Conservation (phyloP, 305 asterid species). For the Plantago coronopus region DNA sequence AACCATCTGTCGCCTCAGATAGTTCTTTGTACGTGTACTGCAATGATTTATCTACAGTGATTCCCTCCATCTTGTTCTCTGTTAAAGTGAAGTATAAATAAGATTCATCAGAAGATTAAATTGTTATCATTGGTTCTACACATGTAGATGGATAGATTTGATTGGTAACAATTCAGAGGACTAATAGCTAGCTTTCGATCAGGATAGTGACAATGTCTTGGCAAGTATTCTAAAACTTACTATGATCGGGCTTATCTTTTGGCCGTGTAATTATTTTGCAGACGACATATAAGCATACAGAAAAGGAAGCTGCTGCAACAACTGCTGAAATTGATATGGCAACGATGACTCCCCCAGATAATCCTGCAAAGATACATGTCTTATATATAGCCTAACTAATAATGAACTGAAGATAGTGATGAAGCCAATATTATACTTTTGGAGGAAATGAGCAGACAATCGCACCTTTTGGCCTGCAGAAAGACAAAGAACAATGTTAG, state of each 20-base stretch:
- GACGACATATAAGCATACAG: constrained; percentile 38
- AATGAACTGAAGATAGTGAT: too few species aligned
- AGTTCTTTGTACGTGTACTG: constrained; percentile 65
- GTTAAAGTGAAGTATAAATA: background rate
- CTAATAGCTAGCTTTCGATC: too few species aligned
- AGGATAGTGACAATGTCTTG: too few species aligned
- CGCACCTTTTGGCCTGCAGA: too few species aligned
- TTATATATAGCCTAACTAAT: too few species aligned
- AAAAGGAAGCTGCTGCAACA: constrained; percentile 34
- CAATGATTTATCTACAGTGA: constrained; percentile 71
- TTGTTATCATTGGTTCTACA: constrained; percentile 2
- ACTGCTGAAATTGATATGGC: constrained; percentile 63
- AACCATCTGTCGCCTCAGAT: constrained; percentile 53
- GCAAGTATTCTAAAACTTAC: background rate
- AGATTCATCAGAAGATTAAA: constrained; percentile 30
- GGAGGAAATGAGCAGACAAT: too few species aligned
- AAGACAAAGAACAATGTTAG: too few species aligned
- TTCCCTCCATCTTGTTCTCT: constrained; percentile 36
- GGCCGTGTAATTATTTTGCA: constrained; percentile 15
- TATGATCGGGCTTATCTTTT: constrained; percentile 27
- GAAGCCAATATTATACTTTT: too few species aligned
- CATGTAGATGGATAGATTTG: too few species aligned
- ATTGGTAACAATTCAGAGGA: too few species aligned
- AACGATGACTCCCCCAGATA: constrained; percentile 66
- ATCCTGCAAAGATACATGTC: too few species aligned